phyloP scores from a whole-genome alignment of 2,329 filamentous ascomycete species.

The Fusarium lyarnte region DNA sequence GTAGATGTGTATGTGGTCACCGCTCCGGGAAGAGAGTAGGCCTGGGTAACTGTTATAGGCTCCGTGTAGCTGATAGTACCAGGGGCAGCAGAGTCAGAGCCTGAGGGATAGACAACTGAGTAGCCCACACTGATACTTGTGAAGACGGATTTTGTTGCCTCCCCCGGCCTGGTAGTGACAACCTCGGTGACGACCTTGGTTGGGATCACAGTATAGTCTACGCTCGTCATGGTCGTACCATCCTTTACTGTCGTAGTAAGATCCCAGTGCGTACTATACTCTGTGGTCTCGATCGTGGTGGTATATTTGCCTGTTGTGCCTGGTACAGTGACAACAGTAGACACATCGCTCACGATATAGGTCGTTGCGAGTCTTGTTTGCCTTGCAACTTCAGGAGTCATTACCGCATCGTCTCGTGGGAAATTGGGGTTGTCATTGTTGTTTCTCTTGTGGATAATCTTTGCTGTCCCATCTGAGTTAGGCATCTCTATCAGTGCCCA shows the following conservation, averaged over 20 bases:
- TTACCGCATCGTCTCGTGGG: background rate
- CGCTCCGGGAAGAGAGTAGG: conserved; percentile 14
- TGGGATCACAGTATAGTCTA: conserved; percentile 9
- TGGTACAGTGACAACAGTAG: conserved; percentile 30
- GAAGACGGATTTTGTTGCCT: background rate
- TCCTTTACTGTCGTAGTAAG: conserved; percentile 23
- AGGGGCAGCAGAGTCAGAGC: background rate
- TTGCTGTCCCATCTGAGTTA: conserved; percentile 36
- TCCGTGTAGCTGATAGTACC: conserved; percentile 2
- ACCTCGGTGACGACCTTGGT: conserved; percentile 26
- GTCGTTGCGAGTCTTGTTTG: conserved; percentile 24
- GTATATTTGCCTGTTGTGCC: conserved; percentile 38
- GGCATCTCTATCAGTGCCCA: conserved; percentile 40
- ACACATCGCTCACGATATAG: conserved; percentile 20
- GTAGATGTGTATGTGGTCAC: conserved; percentile 12
- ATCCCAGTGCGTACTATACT: conserved; percentile 14
- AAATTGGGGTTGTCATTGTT: background rate
- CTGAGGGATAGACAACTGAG: conserved; percentile 9
- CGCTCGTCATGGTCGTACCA: conserved; percentile 8
- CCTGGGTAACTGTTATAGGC: conserved; percentile 12
- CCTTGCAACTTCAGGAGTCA: background rate
- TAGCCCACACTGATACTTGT: conserved; percentile 18
- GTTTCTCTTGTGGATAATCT: conserved; percentile 29
- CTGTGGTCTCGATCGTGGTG: conserved; percentile 23
- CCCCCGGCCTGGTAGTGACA: conserved; percentile 8